Evolutionary conservation across 345 rosid species (phyloP), one percentile per base, ranked within the genome.

Genomic region (Erysimum cheiranthoides): DNA sequence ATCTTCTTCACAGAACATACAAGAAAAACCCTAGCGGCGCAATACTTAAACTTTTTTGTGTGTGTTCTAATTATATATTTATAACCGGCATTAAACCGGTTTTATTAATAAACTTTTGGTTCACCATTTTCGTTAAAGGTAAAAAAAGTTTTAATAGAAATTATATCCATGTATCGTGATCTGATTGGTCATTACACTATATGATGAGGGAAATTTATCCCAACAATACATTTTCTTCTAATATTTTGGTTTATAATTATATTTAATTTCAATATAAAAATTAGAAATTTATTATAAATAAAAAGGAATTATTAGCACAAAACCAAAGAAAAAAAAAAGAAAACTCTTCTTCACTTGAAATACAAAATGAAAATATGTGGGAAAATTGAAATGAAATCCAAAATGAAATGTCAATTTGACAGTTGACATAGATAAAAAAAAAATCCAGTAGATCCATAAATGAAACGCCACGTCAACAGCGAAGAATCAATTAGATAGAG

Each of bases 391-490:
- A 3, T 13, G 11, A 28, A 13, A 34, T 35, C 43, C 30, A 25
- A 27, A 62, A 17, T 1, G 12, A 14, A 31, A 65, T 65, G 45
- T 47, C 17, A 38, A 66, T 12, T 4, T 40, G 27, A 21, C 5
- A 35, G 16, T 18, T 53, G 57, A 10, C n/a, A 12, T 10, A 18
- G 32, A 10, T 25, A 2, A 9, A 4, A 10, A 4, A 54, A 18
- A 4, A 10, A 67, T 10, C 10, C 0, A 54, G 30, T 9, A 61
- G 34, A 54, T 10, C 58, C 58, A 73, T 72, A 39, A 61, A 45
- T 63, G 36, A 63, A 7, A 8, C 32, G 51, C 68, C 68, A 72
- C 76, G 74, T 70, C 66, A 43, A 2, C 43, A 30, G 27, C 0
- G 3, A 12, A 30, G 3, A 58, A 47, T 32, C 40, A 64, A 54